Evolutionary conservation across 1,284 basidiomycete genomes (phyloP), one percentile per base, ranked within the genome.

Genomic region (Ustilago tritici): DNA sequence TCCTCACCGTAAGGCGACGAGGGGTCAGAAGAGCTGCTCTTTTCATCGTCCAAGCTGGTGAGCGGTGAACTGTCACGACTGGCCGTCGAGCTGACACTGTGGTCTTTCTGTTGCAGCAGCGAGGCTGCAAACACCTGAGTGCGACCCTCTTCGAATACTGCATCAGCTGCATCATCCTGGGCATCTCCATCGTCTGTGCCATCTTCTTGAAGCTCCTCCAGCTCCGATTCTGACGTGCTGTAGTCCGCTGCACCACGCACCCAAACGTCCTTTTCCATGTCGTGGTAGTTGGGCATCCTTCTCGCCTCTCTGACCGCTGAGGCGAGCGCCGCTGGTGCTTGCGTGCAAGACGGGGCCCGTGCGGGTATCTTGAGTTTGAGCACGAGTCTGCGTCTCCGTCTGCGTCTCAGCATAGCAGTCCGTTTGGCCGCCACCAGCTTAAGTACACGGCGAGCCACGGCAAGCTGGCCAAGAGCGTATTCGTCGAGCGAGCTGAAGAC

Each of bases 241-340:
- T 38, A 47, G 47, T 74, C 66, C 17, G 70, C 76, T 35, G 62
- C 73, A 35, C 74, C 64, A 55, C 73, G 67, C 9, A 76, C 67
- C 72, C 72, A 75, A 0, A 74, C 71, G 52, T 74, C 56, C 52
- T 69, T 68, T 17, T 69, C 71, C 56, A 32, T 31, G 40, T 74
- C 62, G 38, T 63, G 61, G 28, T 65, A 65, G 36, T 61, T 60
- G 19, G 52, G 32, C 9, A 43, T 47, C 35, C 55, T 65, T 19
- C 41, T 56, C 35, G 58, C 38, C 61, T 55, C 55, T 38, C n/a
- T 38, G 31, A 17, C 50, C 15, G 17, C 32, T 10, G 11, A 5
- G 19, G 15, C 43, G 40, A 40, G 47, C 10, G 50, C 11, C 3
- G 7, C 32, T 6, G 55, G 36, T n/a, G 67, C 11, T 31, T 41